Conservation (phyloP, 2,329 filamentous ascomycete genomes). For the Colletotrichum shisoi region DNA sequence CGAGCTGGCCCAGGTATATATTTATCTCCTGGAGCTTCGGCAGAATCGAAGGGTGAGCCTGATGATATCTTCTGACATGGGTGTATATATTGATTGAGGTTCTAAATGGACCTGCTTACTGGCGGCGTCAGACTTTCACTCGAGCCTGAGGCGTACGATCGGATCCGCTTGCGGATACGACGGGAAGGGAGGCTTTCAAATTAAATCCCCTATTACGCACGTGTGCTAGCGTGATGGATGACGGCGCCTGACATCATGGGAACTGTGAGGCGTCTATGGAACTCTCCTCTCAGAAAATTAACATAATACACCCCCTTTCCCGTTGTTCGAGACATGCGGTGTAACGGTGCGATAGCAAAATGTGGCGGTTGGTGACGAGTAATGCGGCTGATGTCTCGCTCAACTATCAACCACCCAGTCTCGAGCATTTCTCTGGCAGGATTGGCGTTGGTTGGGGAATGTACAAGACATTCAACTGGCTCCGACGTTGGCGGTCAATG, state of each 20-base stretch:
- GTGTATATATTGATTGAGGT: not conserved
- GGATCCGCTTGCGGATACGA: not conserved
- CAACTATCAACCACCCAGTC: not conserved
- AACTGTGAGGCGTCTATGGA: not conserved
- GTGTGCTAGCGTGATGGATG: conserved; percentile 18
- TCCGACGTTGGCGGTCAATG: not conserved
- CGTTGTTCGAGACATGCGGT: conserved; percentile 3
- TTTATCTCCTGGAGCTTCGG: conserved; percentile 18
- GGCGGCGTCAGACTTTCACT: not conserved
- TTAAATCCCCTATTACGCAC: conserved; percentile 13
- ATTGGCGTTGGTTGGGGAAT: conserved; percentile 1
- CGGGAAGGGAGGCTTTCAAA: conserved; percentile 11
- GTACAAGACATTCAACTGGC: conserved; percentile 15
- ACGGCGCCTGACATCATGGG: conserved; percentile 35
- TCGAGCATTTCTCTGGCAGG: not conserved
- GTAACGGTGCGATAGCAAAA: conserved; percentile 2
- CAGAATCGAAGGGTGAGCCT: conserved; percentile 12
- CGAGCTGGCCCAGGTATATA: conserved; percentile 16
- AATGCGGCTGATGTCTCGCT: conserved; percentile 23
- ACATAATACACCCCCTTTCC: not conserved
- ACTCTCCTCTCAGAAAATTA: not conserved
- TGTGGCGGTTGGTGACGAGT: conserved; percentile 9
- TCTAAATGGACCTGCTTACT: too few species aligned
- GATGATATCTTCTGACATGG: not conserved
- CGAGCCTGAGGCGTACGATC: conserved; percentile 15